Evolutionary conservation across 768 basidiomycete species (phyloP), one percentile per base, ranked within the genome.

Genomic region (Suillus ampliporus): DNA sequence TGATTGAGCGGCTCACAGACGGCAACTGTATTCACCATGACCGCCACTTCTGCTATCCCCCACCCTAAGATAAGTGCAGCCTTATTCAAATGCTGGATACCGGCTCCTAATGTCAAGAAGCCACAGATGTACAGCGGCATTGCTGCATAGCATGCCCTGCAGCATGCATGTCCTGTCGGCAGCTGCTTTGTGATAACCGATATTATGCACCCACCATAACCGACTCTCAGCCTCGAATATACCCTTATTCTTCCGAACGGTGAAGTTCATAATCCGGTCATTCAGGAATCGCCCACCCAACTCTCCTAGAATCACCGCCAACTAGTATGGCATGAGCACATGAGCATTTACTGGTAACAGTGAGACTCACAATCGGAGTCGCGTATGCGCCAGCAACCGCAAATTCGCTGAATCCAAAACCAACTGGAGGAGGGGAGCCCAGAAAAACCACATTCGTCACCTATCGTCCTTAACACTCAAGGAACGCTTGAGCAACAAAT

Each of bases 361-460:
- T 35, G 34, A 40, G 17, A 65, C 77, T 1, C 47, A 81, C 82
- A 64, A 85, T 80, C 0, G 78, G 82, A 3, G 83, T 82, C 34
- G 76, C 78, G 64, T 82, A 81, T 26, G 70, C 69, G n/a, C 80
- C 81, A 14, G 84, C 76, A 35, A 81, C 74, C 5, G 71, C 69
- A 63, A 77, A 75, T 60, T 74, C 76, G 40, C 65, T 74, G 69
- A 81, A 82, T 1, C 82, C 84, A 60, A 81, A 86, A 1, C 84
- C 86, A 5, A 74, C 64, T 0, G 85, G 84, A 0, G 74, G 65
- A 0, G 83, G 82, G 2, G 76, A 73, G 5, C 81, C 84, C 5
- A 86, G 71, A 71, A 86, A 86, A 6, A 86, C 83, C 0, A 81
- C 84, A 46, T 83, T 84, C 7, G 86, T 87, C 21, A 84, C 82